Evolutionary conservation across 2,329 filamentous ascomycete species (phyloP).

Genomic region (Xylogone sp.): DNA sequence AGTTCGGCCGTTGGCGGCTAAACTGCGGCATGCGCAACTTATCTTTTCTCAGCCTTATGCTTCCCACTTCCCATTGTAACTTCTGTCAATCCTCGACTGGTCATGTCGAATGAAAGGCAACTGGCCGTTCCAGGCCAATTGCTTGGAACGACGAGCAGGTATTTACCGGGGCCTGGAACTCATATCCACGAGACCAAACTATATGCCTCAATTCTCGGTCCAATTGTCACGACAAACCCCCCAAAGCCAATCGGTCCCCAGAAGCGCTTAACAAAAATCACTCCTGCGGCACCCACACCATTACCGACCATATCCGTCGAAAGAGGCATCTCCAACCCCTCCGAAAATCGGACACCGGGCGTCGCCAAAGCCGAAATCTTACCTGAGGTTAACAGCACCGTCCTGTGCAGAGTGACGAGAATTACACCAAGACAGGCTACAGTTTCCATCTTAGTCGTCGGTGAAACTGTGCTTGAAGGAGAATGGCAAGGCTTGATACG

Average conservation of each 20-base stretch:
- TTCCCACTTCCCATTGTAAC: not conserved
- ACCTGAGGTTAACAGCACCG: constrained; percentile 74
- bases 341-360: constrained; percentile 12
- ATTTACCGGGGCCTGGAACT: constrained; percentile 74
- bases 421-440: constrained; percentile 82
- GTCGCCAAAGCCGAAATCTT: constrained; percentile 64
- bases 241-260: constrained; percentile 38
- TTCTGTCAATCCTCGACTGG: not conserved
- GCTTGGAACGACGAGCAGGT: constrained; percentile 65
- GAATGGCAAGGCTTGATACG: constrained; percentile 84
- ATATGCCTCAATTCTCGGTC: constrained; percentile 78
- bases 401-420: constrained; percentile 81
- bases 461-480: constrained; percentile 66
- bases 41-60: not conserved
- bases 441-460: constrained; percentile 81
- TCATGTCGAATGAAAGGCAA: not conserved
- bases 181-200: constrained; percentile 74
- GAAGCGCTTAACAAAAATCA: constrained; percentile 58
- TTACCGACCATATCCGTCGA: constrained; percentile 55
- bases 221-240: constrained; percentile 51
- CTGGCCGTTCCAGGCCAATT: constrained; percentile 78
- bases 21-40: not conserved
- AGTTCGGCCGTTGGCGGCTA: too few relatives aligned
- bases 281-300: constrained; percentile 36
- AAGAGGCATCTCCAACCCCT: constrained; percentile 14